phyloP scores from a whole-genome alignment of 2,329 filamentous ascomycete genomes.

The Ophiostoma australiae region DNA sequence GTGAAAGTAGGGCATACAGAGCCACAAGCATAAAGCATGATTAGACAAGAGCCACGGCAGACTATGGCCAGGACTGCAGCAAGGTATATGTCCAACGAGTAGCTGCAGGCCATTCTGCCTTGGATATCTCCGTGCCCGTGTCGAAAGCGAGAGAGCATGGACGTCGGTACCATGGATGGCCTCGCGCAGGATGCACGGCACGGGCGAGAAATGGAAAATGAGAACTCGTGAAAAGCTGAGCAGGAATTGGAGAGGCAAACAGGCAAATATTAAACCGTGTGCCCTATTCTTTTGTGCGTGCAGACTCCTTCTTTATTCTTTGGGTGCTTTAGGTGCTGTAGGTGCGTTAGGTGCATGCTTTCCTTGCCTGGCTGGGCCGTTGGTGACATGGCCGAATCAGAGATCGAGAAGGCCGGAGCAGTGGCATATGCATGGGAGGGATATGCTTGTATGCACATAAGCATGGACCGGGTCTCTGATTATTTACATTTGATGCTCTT shows the following conservation, averaged over 20 bases:
- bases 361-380: not conserved
- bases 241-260: too few species aligned
- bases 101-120: not conserved
- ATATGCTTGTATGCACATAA: not conserved
- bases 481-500: not conserved
- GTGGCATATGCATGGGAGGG: too few species aligned
- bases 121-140: not conserved
- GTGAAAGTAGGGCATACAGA: not conserved
- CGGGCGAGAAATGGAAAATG: not conserved
- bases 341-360: not conserved
- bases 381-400: too few species aligned
- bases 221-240: not conserved
- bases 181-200: not conserved
- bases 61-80: not conserved
- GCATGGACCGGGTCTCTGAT: not conserved
- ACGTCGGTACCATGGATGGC: not conserved
- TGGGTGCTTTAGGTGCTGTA: not conserved
- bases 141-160: not conserved
- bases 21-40: not conserved
- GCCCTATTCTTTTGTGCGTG: conserved; percentile 4
- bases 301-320: not conserved
- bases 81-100: not conserved
- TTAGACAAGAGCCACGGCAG: not conserved
- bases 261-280: not conserved
- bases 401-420: not conserved